Evolutionary conservation across 73 alveolate species (phyloP).

Genomic region (Urostyla sp.): DNA sequence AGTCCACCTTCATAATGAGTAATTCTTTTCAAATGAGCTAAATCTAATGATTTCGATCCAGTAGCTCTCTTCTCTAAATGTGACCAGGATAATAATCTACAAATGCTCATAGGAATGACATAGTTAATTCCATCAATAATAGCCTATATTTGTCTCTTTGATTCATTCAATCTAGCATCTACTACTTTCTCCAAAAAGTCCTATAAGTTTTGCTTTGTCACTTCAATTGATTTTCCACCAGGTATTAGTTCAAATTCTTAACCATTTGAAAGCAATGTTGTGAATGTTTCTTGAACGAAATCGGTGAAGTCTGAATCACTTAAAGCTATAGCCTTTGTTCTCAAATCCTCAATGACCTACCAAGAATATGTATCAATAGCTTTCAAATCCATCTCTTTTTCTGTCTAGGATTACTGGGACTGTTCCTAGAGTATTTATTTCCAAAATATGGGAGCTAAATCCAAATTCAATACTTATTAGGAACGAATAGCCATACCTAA

Average conservation of each 20-base stretch:
- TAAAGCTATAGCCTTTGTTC: constrained; percentile 47
- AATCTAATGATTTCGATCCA: constrained; percentile 84
- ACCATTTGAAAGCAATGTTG: constrained; percentile 85
- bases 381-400: constrained; percentile 57
- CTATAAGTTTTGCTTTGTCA: constrained; percentile 76
- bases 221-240: constrained; percentile 75
- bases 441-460: constrained; percentile 88
- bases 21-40: constrained; percentile 72
- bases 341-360: constrained; percentile 81
- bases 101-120: constrained; percentile 83
- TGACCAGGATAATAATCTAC: constrained; percentile 76
- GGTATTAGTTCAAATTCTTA: constrained; percentile 82
- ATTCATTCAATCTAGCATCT: constrained; percentile 81
- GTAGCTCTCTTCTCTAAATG: constrained; percentile 84
- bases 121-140: constrained; percentile 87
- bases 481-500: constrained; percentile 92
- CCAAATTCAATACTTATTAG: constrained; percentile 75
- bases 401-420: too few relatives aligned
- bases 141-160: constrained; percentile 84
- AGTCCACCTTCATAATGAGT: constrained; percentile 79
- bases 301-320: constrained; percentile 75
- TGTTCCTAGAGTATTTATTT: constrained; percentile 86
- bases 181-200: constrained; percentile 80
- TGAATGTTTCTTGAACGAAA: constrained; percentile 76
- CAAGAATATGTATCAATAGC: constrained; percentile 77